Percentiles rank a stretch among this genome's conserved stretches.
Evolutionary conservation across 129 eudicot genomes (phyloP).

Genomic region (Heracleum sosnowskyi): DNA sequence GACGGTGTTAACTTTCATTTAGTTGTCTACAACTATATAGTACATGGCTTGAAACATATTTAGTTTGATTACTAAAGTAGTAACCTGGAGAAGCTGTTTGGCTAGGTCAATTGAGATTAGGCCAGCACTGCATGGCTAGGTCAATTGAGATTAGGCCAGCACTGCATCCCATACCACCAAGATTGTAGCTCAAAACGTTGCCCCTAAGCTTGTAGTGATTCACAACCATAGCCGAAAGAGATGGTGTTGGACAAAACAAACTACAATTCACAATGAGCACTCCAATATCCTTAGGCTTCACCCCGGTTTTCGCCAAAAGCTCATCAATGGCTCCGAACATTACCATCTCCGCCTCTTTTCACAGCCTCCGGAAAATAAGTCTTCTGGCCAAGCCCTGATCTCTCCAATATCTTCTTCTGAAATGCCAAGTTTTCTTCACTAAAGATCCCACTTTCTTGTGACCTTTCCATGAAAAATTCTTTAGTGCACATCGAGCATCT

Average conservation of each 20-base stretch:
- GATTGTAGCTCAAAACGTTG: conserved; percentile 47
- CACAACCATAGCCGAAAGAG: conserved; percentile 40
- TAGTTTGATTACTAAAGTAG: conserved; percentile 7
- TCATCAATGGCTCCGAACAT: conserved; percentile 23
- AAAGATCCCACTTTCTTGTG: conserved; percentile 8
- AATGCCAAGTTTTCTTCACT: conserved; percentile 28
- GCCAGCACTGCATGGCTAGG: too few relatives aligned
- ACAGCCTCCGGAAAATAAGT: conserved; percentile 25
- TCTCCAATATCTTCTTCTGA: conserved; percentile 20
- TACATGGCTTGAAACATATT: neutral
- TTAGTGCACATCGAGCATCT: conserved; percentile 1
- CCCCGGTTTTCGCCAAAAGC: conserved; percentile 17
- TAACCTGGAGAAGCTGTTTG: conserved; percentile 46
- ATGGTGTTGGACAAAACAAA: conserved; percentile 47
- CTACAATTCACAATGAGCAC: conserved; percentile 49
- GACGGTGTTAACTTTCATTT: too few relatives aligned
- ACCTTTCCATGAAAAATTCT: conserved; percentile 20
- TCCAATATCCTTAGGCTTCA: conserved; percentile 25
- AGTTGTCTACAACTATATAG: too few relatives aligned
- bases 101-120: too few relatives aligned
- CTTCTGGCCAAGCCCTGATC: conserved; percentile 23
- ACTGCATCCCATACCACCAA: conserved; percentile 77
- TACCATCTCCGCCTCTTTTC: conserved; percentile 31
- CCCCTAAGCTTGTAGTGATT: conserved; percentile 62
- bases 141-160: conserved; percentile 62